A percentile compares a stretch with the other conserved stretches of the same genome.
These are phyloP conservation scores for Cryphonectria radicalis DNA, from an alignment of 2,329 filamentous ascomycete species.

Conservation along the genomic window DNA sequence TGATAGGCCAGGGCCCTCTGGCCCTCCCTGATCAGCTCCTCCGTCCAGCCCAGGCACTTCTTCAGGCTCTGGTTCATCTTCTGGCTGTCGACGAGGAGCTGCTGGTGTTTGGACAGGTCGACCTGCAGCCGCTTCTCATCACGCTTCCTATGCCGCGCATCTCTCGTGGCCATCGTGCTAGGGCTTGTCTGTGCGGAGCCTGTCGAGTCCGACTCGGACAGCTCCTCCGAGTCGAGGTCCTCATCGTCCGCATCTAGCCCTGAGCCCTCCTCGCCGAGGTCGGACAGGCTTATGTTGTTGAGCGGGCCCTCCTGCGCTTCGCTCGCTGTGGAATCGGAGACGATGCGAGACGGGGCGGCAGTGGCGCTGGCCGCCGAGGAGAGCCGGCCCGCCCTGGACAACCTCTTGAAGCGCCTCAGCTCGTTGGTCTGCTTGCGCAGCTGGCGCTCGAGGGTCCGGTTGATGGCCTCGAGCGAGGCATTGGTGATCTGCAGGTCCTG, in stretches of 20 bases:
- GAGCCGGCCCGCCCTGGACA: conserved; percentile 80
- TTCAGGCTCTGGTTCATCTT: conserved; percentile 95
- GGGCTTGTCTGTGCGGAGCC: conserved; percentile 46
- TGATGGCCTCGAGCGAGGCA: conserved; percentile 92
- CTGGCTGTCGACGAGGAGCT: conserved; percentile 86
- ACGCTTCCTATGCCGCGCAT: conserved; percentile 63
- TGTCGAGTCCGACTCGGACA: conserved; percentile 46
- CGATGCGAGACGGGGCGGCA: conserved; percentile 45
- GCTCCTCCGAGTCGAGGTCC: conserved; percentile 50
- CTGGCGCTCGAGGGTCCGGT: conserved; percentile 87
- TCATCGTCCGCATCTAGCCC: conserved; percentile 41
- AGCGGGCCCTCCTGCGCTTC: conserved; percentile 44
- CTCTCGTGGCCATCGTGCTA: conserved; percentile 44
- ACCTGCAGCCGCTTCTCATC: conserved; percentile 85
- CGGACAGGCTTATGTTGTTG: conserved; percentile 51
- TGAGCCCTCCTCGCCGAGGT: conserved; percentile 54
- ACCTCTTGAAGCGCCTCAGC: conserved; percentile 80
- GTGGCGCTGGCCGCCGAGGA: conserved; percentile 59
- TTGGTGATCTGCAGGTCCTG: conserved; percentile 97
- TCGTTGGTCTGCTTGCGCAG: conserved; percentile 90
- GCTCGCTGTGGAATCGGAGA: conserved; percentile 49
- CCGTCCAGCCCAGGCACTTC: conserved; percentile 85
- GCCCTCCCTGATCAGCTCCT: conserved; percentile 86
- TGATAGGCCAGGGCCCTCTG: conserved; percentile 84
- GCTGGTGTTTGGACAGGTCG: conserved; percentile 86